Conservation (phyloP, 257 asterid genomes). For the Solanum stenotomum region DNA sequence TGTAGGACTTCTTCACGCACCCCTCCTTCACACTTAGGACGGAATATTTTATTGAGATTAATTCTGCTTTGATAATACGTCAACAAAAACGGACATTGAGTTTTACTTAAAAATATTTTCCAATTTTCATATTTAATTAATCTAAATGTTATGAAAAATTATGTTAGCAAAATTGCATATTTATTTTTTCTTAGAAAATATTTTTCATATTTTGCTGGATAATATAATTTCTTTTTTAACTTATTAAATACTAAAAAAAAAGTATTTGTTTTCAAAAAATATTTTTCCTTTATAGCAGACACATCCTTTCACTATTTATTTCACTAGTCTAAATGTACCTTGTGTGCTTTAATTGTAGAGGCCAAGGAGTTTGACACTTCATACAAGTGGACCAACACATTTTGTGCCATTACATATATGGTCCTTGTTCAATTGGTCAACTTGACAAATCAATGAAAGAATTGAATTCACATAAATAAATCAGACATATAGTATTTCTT, state of each 20-base stretch:
- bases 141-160: too few species aligned
- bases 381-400: not conserved
- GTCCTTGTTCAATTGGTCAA: not conserved
- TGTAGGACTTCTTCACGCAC: too few species aligned
- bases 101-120: too few species aligned
- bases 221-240: too few species aligned
- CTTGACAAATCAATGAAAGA: not conserved
- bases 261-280: not conserved
- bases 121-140: too few species aligned
- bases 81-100: accelerated
- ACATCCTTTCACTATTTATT: not conserved
- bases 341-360: not conserved
- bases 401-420: not conserved
- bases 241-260: not conserved
- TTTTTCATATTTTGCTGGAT: not conserved
- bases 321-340: not conserved
- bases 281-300: not conserved
- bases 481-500: not conserved
- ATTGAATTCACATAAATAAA: not conserved
- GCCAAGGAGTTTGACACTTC: not conserved
- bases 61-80: not conserved
- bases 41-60: too few species aligned
- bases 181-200: too few species aligned
- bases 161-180: too few species aligned
- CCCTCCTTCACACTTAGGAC: not conserved